Conservation (phyloP, 1,284 basidiomycete genomes). For the Cystobasidiaceae sp. region DNA sequence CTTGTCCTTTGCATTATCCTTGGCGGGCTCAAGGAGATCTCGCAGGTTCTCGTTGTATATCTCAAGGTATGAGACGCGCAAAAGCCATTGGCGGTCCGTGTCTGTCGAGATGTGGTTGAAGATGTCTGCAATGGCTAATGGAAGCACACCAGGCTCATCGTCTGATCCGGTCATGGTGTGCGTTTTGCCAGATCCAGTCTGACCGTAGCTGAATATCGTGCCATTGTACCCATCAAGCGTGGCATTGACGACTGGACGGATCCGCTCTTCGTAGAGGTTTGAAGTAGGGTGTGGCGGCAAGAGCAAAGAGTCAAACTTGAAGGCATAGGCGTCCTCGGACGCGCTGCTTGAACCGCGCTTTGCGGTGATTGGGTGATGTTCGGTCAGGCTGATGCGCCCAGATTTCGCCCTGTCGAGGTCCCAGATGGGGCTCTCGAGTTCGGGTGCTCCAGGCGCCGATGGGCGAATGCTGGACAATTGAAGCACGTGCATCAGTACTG, state of each 20-base stretch:
- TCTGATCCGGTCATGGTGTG: conserved; percentile 48
- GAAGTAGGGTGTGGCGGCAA: conserved; percentile 42
- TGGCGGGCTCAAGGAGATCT: conserved; percentile 49
- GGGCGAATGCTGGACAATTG: conserved; percentile 20
- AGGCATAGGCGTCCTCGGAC: conserved; percentile 31
- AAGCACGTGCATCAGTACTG: no score
- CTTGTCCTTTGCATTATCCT: conserved; percentile 41
- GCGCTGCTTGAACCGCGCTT: conserved; percentile 9
- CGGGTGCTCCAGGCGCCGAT: conserved; percentile 13
- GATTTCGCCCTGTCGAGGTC: conserved; percentile 2
- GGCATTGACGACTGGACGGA: conserved; percentile 52
- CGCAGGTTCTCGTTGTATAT: conserved; percentile 58
- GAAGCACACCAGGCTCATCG: conserved; percentile 52
- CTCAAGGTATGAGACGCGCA: conserved; percentile 56
- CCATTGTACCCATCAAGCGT: conserved; percentile 57
- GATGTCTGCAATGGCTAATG: conserved; percentile 54
- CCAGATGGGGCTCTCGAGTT: conserved; percentile 27
- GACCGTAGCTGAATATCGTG: conserved; percentile 48
- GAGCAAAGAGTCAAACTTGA: conserved; percentile 28
- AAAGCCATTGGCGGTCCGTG: conserved; percentile 48
- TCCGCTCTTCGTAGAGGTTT: conserved; percentile 50
- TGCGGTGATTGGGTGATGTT: conserved; percentile 26
- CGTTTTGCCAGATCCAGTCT: conserved; percentile 52
- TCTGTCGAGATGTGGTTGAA: conserved; percentile 50
- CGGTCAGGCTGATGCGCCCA: conserved; percentile 22